Percentiles rank a stretch among this genome's conserved stretches.
phyloP scores from a whole-genome alignment of 2,329 filamentous ascomycete genomes.

The Trichoderma pleuroti region DNA sequence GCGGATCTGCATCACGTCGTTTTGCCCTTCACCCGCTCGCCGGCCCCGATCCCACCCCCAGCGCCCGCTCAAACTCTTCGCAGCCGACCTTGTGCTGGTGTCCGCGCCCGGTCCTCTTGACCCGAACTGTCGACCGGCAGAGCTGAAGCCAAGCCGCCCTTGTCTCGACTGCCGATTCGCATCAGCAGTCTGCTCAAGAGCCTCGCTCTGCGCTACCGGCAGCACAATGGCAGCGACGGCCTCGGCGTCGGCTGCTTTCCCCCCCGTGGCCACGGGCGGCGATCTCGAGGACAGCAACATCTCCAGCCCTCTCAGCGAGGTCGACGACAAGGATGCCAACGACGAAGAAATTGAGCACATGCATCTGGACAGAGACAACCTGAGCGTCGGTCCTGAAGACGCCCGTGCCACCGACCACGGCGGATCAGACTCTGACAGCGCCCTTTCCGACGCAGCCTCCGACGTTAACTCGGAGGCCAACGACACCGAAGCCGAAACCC shows the following conservation, averaged over 20 bases:
- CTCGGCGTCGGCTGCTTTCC: constrained; percentile 47
- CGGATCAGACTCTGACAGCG: constrained; percentile 47
- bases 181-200: constrained; percentile 11
- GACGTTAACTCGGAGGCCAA: constrained; percentile 45
- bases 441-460: constrained; percentile 53
- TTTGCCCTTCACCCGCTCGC: neutral
- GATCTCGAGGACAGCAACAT: constrained; percentile 65
- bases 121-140: neutral
- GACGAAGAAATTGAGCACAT: constrained; percentile 64
- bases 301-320: constrained; percentile 90
- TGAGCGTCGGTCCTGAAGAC: constrained; percentile 28
- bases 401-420: constrained; percentile 29
- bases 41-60: neutral
- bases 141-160: constrained; percentile 10
- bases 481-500: constrained; percentile 86
- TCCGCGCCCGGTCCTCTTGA: constrained; percentile 15
- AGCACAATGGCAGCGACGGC: constrained; percentile 51
- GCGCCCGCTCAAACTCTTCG: constrained; percentile 16
- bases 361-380: constrained; percentile 38
- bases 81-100: constrained; percentile 4
- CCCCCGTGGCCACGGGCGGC: constrained; percentile 38
- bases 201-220: constrained; percentile 22
- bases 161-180: neutral
- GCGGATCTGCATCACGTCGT: neutral
- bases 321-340: constrained; percentile 74